Base-by-base conservation (phyloP, 768 basidiomycete species). In the Hydnomerulius pinastri region DNA sequence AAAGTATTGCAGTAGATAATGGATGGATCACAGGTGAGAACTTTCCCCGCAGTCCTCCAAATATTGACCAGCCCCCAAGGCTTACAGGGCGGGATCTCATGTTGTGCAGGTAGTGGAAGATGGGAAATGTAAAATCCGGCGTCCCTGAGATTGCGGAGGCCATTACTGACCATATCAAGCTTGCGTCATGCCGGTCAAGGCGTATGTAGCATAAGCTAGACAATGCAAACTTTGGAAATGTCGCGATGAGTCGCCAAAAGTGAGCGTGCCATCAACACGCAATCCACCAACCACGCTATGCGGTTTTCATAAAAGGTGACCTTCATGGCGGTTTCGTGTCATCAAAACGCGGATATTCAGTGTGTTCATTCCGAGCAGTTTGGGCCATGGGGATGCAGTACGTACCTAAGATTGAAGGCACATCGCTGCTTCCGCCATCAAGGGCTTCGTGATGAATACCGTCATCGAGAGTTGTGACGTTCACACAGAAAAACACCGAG, bases 311-410 rank as follows among this genome's bases (percentile, higher is more conserved):
- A 20, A 39, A 30, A 43, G 23, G 46, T 21, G 28, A 42, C 33
- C 35, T n/a, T 43, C 37, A 43, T 27, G 43, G 24, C 40, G 38
- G 40, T 43, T 23, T 40, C 23, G 42, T 43, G 38, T 55, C 58
- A 60, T 64, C 43, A 63, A 63, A 63, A 63, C 51, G 55, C 53
- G 59, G 49, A 45, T 24, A 29, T 40, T 41, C 17, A 46, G 42
- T 45, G 57, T 43, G 40, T 51, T 40, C 21, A 49, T 49, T 45
- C 39, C 41, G 41, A 46, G 57, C 48, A 55, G 40, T 54, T 46
- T 33, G 41, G 43, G 42, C 45, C 52, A 51, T 50, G 42, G 15
- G 46, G 53, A 27, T 30, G 43, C 42, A 37, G 48, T 39, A 50
- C 53, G 44, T 52, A 46, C 33, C 54, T 43, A 48, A 36, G 54